Evolutionary conservation across 768 basidiomycete species (phyloP).

Genomic region (Naganishia vaughanmartiniae): DNA sequence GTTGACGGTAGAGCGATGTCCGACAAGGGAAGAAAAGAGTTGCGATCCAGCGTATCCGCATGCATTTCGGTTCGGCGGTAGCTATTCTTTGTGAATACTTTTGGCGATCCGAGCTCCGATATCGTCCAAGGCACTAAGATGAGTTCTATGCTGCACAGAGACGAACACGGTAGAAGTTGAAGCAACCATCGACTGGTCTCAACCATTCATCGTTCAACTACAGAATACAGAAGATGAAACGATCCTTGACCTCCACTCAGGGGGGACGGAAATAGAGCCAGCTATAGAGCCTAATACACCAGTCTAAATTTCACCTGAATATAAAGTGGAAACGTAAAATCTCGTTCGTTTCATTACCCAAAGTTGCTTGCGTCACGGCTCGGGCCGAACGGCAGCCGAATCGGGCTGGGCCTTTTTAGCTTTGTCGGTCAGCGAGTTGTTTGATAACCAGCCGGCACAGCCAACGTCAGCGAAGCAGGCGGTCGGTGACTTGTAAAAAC

Average conservation of each 20-base stretch:
- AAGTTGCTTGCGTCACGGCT: not conserved
- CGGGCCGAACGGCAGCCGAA: not conserved
- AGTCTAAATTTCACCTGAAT: too few species aligned
- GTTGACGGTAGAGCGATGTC: constrained; percentile 15
- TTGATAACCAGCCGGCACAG: not conserved
- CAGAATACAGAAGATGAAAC: too few species aligned
- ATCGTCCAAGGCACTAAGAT: too few species aligned
- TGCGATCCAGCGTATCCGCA: not conserved
- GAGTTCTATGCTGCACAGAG: too few species aligned
- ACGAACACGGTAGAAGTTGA: not conserved
- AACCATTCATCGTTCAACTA: too few species aligned
- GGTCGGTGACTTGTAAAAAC: not conserved
- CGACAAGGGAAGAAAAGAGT: constrained; percentile 5
- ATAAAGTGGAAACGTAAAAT: too few species aligned
- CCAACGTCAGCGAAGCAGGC: not conserved
- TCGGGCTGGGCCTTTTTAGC: too few species aligned
- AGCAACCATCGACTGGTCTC: not conserved
- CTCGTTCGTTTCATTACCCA: not conserved
- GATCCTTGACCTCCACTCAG: too few species aligned
- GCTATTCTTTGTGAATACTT: not conserved
- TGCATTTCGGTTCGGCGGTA: constrained; percentile 1
- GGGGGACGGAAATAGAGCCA: too few species aligned
- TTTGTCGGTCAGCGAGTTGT: too few species aligned
- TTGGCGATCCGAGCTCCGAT: not conserved
- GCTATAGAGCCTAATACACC: too few species aligned